Evolutionary conservation across 2,329 filamentous ascomycete species (phyloP).

Genomic region (Botryotinia globosa): DNA sequence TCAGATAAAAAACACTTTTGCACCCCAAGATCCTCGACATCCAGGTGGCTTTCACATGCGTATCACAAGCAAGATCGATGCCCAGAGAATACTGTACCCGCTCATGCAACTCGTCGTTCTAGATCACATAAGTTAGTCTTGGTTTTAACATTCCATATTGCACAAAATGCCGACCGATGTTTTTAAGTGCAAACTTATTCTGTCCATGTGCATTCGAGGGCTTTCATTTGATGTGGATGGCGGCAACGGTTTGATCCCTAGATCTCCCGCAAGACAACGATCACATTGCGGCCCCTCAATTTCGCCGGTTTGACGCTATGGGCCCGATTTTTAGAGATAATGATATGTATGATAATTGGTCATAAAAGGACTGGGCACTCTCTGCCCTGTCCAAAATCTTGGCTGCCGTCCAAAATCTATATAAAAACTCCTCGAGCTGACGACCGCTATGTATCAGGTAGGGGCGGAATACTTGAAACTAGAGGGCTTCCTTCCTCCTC

Average conservation of each 20-base stretch:
- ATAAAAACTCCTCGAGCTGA: not conserved
- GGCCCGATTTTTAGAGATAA: not conserved
- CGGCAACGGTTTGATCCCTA: not conserved
- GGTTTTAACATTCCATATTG: not conserved
- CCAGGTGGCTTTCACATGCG: not conserved
- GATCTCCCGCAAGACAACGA: not conserved
- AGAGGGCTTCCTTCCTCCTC: not conserved
- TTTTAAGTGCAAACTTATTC: not conserved
- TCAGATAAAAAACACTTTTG: not conserved
- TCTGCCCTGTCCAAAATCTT: not conserved
- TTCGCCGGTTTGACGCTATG: not conserved
- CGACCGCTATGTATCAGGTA: not conserved
- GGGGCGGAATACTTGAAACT: not conserved
- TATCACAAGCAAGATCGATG: not conserved
- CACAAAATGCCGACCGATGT: not conserved
- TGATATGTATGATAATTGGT: not conserved
- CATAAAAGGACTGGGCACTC: not conserved
- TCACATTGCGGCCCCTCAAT: constrained; percentile 2
- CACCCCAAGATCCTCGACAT: not conserved
- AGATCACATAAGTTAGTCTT: not conserved
- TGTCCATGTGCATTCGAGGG: not conserved
- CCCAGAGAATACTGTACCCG: not conserved
- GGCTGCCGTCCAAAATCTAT: not conserved
- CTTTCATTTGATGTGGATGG: not conserved
- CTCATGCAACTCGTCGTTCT: not conserved